A percentile compares a stretch with the other conserved stretches of the same genome.
Conservation (phyloP, 805 yeast genomes). For the Suhomyces faveliae region DNA sequence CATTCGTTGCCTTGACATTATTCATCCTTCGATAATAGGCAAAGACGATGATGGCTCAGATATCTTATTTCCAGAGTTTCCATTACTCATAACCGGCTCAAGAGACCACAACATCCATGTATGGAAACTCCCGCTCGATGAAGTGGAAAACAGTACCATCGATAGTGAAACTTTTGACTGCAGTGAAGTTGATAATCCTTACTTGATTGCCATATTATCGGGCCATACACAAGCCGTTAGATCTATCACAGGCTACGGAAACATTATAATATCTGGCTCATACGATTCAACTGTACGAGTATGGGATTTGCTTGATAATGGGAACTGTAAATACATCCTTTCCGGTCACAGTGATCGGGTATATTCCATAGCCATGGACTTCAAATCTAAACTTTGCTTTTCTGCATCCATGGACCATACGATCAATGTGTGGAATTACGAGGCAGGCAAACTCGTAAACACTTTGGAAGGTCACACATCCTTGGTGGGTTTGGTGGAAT, state of each 20-base stretch:
- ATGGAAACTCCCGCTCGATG: slow-evolving; percentile 56
- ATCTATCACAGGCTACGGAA: slow-evolving; percentile 82
- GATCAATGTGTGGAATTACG: slow-evolving; percentile 86
- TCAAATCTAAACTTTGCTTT: slow-evolving; percentile 71
- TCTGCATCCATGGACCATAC: slow-evolving; percentile 91
- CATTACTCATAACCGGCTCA: slow-evolving; percentile 57
- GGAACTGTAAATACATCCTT: slow-evolving; percentile 68
- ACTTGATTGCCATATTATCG: slow-evolving; percentile 60
- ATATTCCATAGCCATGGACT: slow-evolving; percentile 84
- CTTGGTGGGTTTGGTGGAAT: slow-evolving; percentile 80
- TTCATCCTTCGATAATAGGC: slow-evolving; percentile 66
- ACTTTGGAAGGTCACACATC: slow-evolving; percentile 86
- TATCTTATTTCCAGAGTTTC: slow-evolving; percentile 56
- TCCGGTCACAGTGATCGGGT: slow-evolving; percentile 86
- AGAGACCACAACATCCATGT: slow-evolving; percentile 46
- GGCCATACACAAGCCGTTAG: slow-evolving; percentile 75
- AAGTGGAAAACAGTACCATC: slow-evolving; percentile 30
- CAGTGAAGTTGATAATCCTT: slow-evolving; percentile 52
- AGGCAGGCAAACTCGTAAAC: slow-evolving; percentile 65
- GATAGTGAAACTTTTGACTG: slow-evolving; percentile 34
- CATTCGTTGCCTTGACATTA: slow-evolving; percentile 84
- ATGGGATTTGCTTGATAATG: slow-evolving; percentile 77
- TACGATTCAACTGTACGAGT: slow-evolving; percentile 89
- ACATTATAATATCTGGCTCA: slow-evolving; percentile 81
- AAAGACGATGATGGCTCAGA: slow-evolving; percentile 58